These are phyloP conservation scores for Ogataea trehalophila DNA, from an alignment of 805 yeast genomes.

Conservation along the genomic window DNA sequence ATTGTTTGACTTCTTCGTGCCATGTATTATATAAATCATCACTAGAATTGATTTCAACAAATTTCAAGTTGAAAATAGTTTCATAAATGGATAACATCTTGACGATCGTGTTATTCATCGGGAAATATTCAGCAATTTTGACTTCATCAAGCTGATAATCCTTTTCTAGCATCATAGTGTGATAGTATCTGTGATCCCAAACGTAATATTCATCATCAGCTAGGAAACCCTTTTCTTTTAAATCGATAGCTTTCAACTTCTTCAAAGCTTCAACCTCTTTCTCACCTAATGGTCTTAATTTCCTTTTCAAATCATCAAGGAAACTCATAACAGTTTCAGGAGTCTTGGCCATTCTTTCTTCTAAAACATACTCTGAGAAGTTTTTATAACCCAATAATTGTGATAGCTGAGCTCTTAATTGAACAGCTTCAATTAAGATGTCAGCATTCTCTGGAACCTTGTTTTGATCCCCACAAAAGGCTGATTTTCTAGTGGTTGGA, in stretches of 20 bases:
- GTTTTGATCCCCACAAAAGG: constrained; percentile 63
- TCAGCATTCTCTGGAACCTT: constrained; percentile 62
- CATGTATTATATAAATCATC: constrained; percentile 43
- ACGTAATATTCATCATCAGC: constrained; percentile 43
- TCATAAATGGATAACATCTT: constrained; percentile 74
- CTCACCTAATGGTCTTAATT: constrained; percentile 55
- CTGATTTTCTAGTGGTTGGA: constrained; percentile 60
- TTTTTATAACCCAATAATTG: constrained; percentile 58
- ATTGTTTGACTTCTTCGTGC: constrained; percentile 76
- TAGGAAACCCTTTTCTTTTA: constrained; percentile 37
- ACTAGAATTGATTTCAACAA: constrained; percentile 43
- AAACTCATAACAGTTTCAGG: constrained; percentile 57
- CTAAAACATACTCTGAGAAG: constrained; percentile 67
- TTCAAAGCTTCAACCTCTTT: constrained; percentile 47
- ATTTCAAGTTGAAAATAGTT: constrained; percentile 61
- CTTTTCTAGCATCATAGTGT: constrained; percentile 59
- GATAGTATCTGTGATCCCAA: constrained; percentile 74
- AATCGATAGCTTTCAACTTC: constrained; percentile 50
- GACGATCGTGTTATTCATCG: constrained; percentile 58
- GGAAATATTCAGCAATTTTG: constrained; percentile 73
- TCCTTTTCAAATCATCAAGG: constrained; percentile 54
- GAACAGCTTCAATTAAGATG: constrained; percentile 54
- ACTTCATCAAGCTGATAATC: constrained; percentile 69
- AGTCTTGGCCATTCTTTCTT: constrained; percentile 76
- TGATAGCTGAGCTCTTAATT: constrained; percentile 59